Conservation (phyloP, 2,329 filamentous ascomycete species). For the Epichloe festucae region DNA sequence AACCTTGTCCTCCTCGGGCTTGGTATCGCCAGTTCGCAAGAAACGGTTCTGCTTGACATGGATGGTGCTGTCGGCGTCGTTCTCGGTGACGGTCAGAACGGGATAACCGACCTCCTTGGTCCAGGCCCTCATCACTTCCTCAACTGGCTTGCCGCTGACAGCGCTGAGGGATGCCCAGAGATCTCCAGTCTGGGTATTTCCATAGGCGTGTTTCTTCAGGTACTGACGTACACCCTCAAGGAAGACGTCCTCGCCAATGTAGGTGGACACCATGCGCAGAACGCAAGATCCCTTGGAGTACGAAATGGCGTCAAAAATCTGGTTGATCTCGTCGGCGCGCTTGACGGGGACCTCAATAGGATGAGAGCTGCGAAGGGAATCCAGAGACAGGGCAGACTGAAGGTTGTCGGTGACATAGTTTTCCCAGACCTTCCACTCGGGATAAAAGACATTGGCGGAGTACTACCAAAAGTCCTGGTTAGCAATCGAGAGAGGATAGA, state of each 20-base stretch:
- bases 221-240: conserved; percentile 84
- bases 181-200: conserved; percentile 83
- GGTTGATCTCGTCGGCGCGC: conserved; percentile 89
- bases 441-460: conserved; percentile 87
- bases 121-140: conserved; percentile 89
- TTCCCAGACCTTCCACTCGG: conserved; percentile 98
- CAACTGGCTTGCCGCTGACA: conserved; percentile 82
- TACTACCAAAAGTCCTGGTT: conserved; percentile 30
- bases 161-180: conserved; percentile 80
- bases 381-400: conserved; percentile 73
- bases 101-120: conserved; percentile 94
- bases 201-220: conserved; percentile 92
- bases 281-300: conserved; percentile 96
- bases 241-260: conserved; percentile 84
- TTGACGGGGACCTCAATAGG: conserved; percentile 95
- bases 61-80: conserved; percentile 54
- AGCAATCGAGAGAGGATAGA: not conserved
- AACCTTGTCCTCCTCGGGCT: conserved; percentile 80
- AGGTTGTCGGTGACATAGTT: conserved; percentile 88
- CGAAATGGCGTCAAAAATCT: conserved; percentile 96
- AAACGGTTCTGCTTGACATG: conserved; percentile 92
- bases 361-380: conserved; percentile 87
- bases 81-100: conserved; percentile 67
- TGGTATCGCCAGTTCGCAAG: conserved; percentile 81
- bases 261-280: conserved; percentile 92